Evolutionary conservation across 805 yeast genomes (phyloP), one percentile per base, ranked within the genome.

Genomic region (Saccharomyces paradoxus): DNA sequence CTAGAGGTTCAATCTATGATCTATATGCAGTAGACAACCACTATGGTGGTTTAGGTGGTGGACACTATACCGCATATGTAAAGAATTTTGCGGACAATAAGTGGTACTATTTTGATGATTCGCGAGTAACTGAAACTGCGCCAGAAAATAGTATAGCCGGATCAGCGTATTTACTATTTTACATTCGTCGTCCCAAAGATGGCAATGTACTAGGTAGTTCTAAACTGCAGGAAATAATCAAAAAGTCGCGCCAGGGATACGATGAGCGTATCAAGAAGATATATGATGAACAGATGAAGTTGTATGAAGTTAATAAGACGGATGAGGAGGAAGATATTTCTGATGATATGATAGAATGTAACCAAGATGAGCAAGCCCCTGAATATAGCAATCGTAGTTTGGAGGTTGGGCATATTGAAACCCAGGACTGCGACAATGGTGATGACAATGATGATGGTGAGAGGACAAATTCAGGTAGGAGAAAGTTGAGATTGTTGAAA

Each of bases 1-100:
- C 61, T 22, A 58, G 56, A 50, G 64, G 62, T 4, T 61, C 70
- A n/a, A 66, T 87, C 0, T 92, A 92, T 69, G 98, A 94, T 66
- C 74, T 94, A 58, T 77, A 88, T 62, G 98, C 94, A 0, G 97
- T 94, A 24, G 98, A 91, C 67, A 94, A 92, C 67, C 99, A 94
- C 66, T 90, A 78, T 67, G 99, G 98, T 51, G 97, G 97, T 0
- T 74, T 92, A 21, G 97, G 98, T 0, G 98, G 98, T 4, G 98
- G 99, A 1, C 98, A 94, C 73, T 92, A 94, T 70, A 94, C 99
- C 1, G 87, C 98, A 0, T 86, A 83, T 63, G 96, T 81, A 0
- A 86, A 85, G 67, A 91, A 91, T 64, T 84, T 82, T 68, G 76
- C 81, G 47, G 95, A 88, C 63, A 73, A 73, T 22, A 76, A 81